Base-by-base conservation (phyloP, 2,329 filamentous ascomycete genomes). In the Fusarium haematococcum region DNA sequence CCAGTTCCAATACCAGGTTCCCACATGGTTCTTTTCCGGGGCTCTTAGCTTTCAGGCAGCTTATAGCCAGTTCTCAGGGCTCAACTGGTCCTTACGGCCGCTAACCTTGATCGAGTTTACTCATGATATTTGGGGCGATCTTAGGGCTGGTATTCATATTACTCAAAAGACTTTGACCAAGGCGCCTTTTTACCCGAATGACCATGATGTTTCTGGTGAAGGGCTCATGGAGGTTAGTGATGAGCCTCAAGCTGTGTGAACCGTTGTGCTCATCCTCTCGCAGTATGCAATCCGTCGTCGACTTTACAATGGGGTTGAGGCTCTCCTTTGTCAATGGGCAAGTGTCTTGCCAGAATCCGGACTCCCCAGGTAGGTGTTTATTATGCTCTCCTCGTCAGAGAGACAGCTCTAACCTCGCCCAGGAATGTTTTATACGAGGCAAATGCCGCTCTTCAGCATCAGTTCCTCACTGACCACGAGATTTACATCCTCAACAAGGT, bases 161-260 rank as follows among this genome's bases (percentile, higher is more conserved):
- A 5, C 39, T 4, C 50, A 30, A 6, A 13, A 30, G 35, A 33
- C 33, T 6, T 25, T 74, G 5, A 1, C 14, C 4, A 1, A 1
- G 1, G 5, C 33, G 25, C 9, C 32, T 0, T 14, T 64, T 5
- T 27, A 59, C 10, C 68, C 71, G n/a, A 2, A 64, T 6, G 71
- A 72, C 35, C 10, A 14, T 14, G 18, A 50, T 16, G 1, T 0
- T 2, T 1, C 0, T 1, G 71, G 64, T 0, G 0, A 27, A 2
- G 64, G 64, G 10, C 39, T 74, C 2, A 39, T 74, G 2, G 56
- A 74, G 61, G 71, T 74, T 64, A 4, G 70, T 63, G 3, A 7
- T 18, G 5, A 5, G 1, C 0, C 2, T 10, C 2, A 1, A 0
- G 4, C 5, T 13, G 20, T 20, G 20, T 20, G 20, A 20, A 20